A percentile compares a stretch with the other conserved stretches of the same genome.
Evolutionary conservation across 345 rosid species (phyloP).

Genomic region (Syzygium aqueum): DNA sequence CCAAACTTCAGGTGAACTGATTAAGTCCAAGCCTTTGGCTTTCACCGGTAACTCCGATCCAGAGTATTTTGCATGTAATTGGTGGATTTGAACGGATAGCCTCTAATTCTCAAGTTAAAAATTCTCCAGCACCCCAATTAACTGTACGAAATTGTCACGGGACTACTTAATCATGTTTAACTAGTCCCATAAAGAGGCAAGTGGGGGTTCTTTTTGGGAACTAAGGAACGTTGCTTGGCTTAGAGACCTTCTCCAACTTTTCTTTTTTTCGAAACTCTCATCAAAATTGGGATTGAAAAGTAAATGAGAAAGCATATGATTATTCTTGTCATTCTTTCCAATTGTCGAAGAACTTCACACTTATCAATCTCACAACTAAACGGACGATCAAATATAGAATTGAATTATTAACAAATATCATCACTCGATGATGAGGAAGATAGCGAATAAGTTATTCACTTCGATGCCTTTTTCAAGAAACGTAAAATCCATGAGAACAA

Average conservation of each 20-base stretch:
- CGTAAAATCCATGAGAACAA: background rate
- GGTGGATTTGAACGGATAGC: background rate
- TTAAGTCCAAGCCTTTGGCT: background rate
- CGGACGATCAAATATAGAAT: no score
- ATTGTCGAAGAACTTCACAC: background rate
- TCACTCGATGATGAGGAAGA: background rate
- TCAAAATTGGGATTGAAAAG: background rate
- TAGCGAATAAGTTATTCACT: background rate
- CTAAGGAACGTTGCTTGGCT: background rate
- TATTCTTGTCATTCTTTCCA: background rate
- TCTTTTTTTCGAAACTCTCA: background rate
- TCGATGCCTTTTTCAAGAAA: no score
- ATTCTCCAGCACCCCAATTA: background rate
- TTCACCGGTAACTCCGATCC: rapidly evolving
- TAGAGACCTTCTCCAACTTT: background rate
- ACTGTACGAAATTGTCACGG: background rate
- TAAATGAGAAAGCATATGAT: background rate
- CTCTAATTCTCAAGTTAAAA: background rate
- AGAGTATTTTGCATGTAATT: background rate
- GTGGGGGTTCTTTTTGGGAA: no score
- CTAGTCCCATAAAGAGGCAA: background rate
- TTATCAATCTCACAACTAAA: no score
- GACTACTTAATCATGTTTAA: background rate
- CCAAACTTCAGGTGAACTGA: rapidly evolving
- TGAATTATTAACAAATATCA: no score